phyloP scores from a whole-genome alignment of 805 yeast species.

The Metschnikowia picachoensis region DNA sequence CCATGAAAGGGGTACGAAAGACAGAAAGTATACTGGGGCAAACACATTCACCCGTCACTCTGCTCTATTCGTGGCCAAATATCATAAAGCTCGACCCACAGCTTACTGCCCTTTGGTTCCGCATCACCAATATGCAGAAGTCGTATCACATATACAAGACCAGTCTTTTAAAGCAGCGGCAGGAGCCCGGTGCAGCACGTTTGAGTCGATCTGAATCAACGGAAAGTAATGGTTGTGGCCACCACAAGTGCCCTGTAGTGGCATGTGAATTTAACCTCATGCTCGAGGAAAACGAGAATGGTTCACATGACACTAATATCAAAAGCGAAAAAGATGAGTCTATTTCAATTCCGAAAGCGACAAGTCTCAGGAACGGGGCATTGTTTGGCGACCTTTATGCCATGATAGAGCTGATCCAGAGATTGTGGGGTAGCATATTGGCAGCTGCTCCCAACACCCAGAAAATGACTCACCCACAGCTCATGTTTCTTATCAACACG shows the following conservation, averaged over 20 bases:
- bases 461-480: constrained; percentile 20
- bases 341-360: neutral
- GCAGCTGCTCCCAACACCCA: constrained; percentile 19
- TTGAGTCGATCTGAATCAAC: constrained; percentile 8
- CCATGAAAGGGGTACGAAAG: constrained; percentile 10
- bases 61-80: constrained; percentile 38
- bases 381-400: constrained; percentile 5
- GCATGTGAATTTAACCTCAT: constrained; percentile 38
- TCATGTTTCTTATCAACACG: constrained; percentile 29
- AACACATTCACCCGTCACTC: constrained; percentile 12
- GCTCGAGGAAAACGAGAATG: constrained; percentile 23
- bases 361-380: constrained; percentile 4
- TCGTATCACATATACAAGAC: constrained; percentile 37
- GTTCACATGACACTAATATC: neutral
- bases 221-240: constrained; percentile 13
- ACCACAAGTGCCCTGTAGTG: constrained; percentile 35
- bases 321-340: neutral
- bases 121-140: constrained; percentile 38
- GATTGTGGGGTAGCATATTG: constrained; percentile 26
- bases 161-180: constrained; percentile 13
- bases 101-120: constrained; percentile 38
- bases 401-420: constrained; percentile 20
- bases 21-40: neutral
- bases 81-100: constrained; percentile 37
- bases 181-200: neutral